These are phyloP conservation scores for Diaporthe aspalathi DNA, from an alignment of 2,329 filamentous ascomycete species.

Conservation along the genomic window DNA sequence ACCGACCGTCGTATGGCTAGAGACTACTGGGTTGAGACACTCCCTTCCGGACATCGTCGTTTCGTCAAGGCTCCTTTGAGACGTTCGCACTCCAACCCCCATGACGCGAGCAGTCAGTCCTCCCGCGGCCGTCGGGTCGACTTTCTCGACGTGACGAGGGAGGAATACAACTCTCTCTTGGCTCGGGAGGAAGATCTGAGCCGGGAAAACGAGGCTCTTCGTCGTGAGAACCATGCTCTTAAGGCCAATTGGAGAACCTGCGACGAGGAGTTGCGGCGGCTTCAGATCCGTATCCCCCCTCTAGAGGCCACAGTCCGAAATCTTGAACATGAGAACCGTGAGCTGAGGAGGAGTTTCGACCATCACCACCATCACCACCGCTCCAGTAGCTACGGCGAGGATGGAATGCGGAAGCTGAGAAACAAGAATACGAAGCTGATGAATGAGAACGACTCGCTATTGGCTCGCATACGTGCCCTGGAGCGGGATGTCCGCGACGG, in stretches of 20 bases:
- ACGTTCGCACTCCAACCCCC: slow-evolving; percentile 39
- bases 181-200: slow-evolving; percentile 41
- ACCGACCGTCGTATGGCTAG: slow-evolving; percentile 33
- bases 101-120: slow-evolving; percentile 35
- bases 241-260: slow-evolving; percentile 51
- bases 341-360: slow-evolving; percentile 53
- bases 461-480: slow-evolving; percentile 49
- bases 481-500: slow-evolving; percentile 49
- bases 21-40: slow-evolving; percentile 37
- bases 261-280: slow-evolving; percentile 51
- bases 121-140: slow-evolving; percentile 42
- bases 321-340: slow-evolving; percentile 53
- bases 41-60: slow-evolving; percentile 40
- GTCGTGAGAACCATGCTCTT: slow-evolving; percentile 48
- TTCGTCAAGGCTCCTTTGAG: slow-evolving; percentile 42
- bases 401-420: slow-evolving; percentile 49
- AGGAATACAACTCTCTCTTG: slow-evolving; percentile 42
- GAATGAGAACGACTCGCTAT: slow-evolving; percentile 52
- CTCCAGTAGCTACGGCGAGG: slow-evolving; percentile 46
- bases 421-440: slow-evolving; percentile 51
- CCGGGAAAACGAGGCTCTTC: slow-evolving; percentile 41
- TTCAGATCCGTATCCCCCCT: slow-evolving; percentile 50
- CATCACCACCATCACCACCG: slow-evolving; percentile 45
- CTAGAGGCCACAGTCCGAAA: slow-evolving; percentile 52
- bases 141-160: slow-evolving; percentile 43